Conservation (phyloP, 2,329 filamentous ascomycete species). For the Trichophyton simii region DNA sequence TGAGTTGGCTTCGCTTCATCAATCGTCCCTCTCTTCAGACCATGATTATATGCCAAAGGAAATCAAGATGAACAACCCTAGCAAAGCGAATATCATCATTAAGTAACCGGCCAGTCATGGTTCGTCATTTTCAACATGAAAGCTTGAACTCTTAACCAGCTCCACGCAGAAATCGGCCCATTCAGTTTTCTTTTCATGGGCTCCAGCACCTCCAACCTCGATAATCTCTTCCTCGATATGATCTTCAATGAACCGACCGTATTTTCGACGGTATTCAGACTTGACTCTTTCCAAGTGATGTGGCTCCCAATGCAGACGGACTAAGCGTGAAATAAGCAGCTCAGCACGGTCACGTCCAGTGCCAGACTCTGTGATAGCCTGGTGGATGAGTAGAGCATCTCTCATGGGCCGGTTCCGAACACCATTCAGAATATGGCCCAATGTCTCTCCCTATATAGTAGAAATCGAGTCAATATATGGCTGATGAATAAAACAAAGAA, state of each 20-base stretch:
- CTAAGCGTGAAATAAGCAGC: slow-evolving; percentile 73
- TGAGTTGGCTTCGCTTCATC: not conserved
- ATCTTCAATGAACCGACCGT: slow-evolving; percentile 59
- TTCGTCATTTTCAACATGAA: slow-evolving; percentile 7
- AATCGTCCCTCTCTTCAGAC: not conserved
- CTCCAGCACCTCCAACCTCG: slow-evolving; percentile 31
- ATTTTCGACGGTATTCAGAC: slow-evolving; percentile 64
- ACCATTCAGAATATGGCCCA: slow-evolving; percentile 91
- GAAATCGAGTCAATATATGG: slow-evolving; percentile 8
- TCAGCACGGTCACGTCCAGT: slow-evolving; percentile 66
- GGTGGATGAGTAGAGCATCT: slow-evolving; percentile 79
- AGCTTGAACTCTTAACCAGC: slow-evolving; percentile 36
- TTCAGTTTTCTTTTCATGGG: slow-evolving; percentile 31
- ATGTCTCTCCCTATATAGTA: slow-evolving; percentile 63
- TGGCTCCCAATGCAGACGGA: slow-evolving; percentile 86
- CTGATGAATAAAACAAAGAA: not conserved
- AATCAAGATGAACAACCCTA: not conserved
- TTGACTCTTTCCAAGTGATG: slow-evolving; percentile 70
- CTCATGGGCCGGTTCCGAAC: slow-evolving; percentile 91
- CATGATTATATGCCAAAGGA: not conserved
- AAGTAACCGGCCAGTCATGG: not conserved
- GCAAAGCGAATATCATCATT: not conserved
- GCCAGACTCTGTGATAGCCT: slow-evolving; percentile 65
- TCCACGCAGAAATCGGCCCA: slow-evolving; percentile 66
- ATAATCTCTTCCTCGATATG: slow-evolving; percentile 66